Conservation (phyloP, 2,329 filamentous ascomycete species). For the Ambrosiella cleistominuta region DNA sequence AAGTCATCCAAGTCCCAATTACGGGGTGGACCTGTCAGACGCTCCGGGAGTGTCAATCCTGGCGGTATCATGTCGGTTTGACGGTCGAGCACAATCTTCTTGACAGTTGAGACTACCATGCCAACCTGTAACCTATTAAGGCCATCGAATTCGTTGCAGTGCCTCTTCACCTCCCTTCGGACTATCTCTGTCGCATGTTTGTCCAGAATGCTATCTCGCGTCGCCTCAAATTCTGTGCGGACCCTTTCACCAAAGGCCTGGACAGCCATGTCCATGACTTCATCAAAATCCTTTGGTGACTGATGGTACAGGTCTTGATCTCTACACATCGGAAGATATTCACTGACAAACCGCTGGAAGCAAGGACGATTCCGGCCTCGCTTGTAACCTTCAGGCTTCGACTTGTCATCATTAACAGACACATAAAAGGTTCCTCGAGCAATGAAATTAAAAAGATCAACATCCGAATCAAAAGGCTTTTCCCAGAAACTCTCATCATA, state of each 20-base stretch:
- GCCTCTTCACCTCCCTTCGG: conserved; percentile 26
- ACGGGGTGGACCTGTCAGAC: conserved; percentile 6
- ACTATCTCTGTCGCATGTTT: conserved; percentile 25
- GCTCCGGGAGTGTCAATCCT: neutral
- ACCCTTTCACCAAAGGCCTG: conserved; percentile 1
- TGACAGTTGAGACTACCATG: conserved; percentile 26
- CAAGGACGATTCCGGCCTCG: conserved; percentile 36
- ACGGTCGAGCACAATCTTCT: conserved; percentile 30
- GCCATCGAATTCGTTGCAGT: conserved; percentile 14
- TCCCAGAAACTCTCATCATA: conserved; percentile 27
- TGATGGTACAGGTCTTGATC: conserved; percentile 21
- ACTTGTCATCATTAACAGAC: conserved; percentile 11
- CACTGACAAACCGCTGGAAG: conserved; percentile 43
- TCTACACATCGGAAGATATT: conserved; percentile 40
- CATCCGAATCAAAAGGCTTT: conserved; percentile 33
- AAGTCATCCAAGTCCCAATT: conserved; percentile 23
- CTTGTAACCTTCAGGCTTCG: conserved; percentile 32
- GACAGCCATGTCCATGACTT: neutral
- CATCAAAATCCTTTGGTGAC: conserved; percentile 14
- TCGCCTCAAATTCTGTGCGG: conserved; percentile 25
- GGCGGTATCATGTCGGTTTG: conserved; percentile 23
- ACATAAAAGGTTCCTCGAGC: conserved; percentile 27
- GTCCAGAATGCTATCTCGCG: conserved; percentile 25
- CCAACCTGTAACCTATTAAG: conserved; percentile 3
- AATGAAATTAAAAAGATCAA: conserved; percentile 6